Evolutionary conservation across 1,284 basidiomycete species (phyloP).

Genomic region (Malassezia equina): DNA sequence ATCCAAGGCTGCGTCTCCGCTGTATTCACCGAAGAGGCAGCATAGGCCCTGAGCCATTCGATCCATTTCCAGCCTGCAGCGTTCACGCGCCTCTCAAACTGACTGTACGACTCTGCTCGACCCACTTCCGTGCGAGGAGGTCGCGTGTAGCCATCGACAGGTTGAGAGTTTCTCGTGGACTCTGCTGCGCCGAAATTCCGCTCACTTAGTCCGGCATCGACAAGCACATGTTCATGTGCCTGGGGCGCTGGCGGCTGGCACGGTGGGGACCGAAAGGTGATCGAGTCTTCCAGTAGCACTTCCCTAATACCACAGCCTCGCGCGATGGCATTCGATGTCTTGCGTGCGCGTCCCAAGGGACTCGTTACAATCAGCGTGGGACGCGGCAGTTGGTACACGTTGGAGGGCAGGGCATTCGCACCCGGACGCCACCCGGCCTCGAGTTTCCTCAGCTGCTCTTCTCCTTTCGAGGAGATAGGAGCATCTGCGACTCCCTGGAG

Average conservation of each 20-base stretch:
- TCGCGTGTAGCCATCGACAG: background rate
- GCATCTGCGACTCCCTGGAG: constrained; percentile 42
- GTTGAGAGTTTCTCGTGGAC: background rate
- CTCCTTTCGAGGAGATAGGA: constrained; percentile 26
- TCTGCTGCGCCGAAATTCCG: constrained; percentile 13
- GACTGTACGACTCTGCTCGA: constrained; percentile 4
- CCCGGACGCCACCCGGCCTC: constrained; percentile 12
- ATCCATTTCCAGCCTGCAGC: constrained; percentile 12
- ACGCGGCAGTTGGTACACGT: constrained; percentile 17
- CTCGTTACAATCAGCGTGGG: constrained; percentile 30
- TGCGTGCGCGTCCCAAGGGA: constrained; percentile 28
- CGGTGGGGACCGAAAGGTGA: background rate
- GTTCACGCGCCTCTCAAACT: constrained; percentile 1
- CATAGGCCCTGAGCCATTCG: background rate
- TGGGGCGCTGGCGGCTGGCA: background rate
- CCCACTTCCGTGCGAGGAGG: background rate
- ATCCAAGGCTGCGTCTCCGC: no score
- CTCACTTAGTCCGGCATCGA: constrained; percentile 11
- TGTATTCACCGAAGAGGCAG: background rate
- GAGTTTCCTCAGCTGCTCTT: constrained; percentile 29
- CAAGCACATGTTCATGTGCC: background rate
- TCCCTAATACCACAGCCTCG: background rate
- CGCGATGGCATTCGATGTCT: constrained; percentile 28
- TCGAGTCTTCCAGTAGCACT: background rate
- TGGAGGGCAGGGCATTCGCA: background rate